Evolutionary conservation across 116 monocot genomes (phyloP).

Genomic region (Phalaenopsis hybrid): DNA sequence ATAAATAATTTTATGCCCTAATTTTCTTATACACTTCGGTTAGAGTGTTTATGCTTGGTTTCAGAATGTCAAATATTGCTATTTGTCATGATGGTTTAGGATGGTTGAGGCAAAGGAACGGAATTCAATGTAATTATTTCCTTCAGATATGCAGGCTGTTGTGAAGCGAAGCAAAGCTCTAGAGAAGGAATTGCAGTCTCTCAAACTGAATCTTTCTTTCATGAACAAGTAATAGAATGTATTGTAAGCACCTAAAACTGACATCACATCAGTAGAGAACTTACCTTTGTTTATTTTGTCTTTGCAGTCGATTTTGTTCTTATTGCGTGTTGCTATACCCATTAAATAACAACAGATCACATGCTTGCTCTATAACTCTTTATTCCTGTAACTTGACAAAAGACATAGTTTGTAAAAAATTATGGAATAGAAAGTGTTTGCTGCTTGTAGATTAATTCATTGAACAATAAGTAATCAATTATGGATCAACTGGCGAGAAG

Average conservation of each 20-base stretch:
- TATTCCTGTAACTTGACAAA: neutral
- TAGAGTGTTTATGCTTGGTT: neutral
- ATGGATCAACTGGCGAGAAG: constrained; percentile 1
- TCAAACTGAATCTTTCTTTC: constrained; percentile 59
- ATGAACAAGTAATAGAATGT: constrained; percentile 42
- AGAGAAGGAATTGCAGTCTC: constrained; percentile 61
- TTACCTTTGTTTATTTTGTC: too few species aligned
- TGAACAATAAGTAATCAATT: neutral
- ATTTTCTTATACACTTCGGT: neutral
- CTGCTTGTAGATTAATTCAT: neutral
- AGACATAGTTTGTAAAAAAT: neutral
- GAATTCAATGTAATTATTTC: constrained; percentile 32
- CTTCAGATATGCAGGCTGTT: constrained; percentile 52
- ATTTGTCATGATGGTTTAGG: constrained; percentile 17
- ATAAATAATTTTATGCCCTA: neutral
- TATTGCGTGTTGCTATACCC: neutral
- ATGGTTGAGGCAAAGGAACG: constrained; percentile 69
- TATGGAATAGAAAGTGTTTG: too few species aligned
- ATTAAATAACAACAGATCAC: neutral
- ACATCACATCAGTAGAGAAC: too few species aligned
- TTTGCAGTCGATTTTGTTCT: neutral
- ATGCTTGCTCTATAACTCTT: too few species aligned
- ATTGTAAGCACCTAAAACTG: neutral
- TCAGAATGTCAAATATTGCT: neutral
- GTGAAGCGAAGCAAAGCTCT: constrained; percentile 49